Evolutionary conservation across 805 yeast species (phyloP), one percentile per base, ranked within the genome.

Genomic region (Metschnikowia henanensis): DNA sequence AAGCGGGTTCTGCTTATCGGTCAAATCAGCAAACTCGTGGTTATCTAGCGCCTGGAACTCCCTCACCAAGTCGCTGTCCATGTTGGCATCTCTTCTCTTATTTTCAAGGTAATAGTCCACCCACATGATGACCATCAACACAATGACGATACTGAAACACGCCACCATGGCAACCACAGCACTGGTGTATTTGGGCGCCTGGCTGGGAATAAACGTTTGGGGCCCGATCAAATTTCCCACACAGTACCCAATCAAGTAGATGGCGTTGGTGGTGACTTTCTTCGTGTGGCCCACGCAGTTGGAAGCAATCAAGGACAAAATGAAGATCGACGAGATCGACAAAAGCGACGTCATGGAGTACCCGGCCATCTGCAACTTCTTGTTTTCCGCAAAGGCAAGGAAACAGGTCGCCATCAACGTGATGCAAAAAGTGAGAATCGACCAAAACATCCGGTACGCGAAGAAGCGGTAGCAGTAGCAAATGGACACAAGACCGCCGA

Each of bases 251-350:
- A 79, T 55, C 31, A 80, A 65, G 45, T 65, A 59, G 23, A 74
- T 50, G 2, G 79, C 75, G 53, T 69, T 76, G 2, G 66, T 72
- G 2, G 75, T 65, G 36, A 68, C 60, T 56, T 78, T 79, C 63
- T 80, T 81, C 9, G 85, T 79, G 53, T 73, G 75, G 7, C 86
- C 86, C 6, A 78, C 77, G 36, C 72, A 68, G 52, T 79, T 79
- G 5, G 78, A 64, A 21, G 80, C 68, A 23, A 75, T 57, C 39
- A 62, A 47, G 1, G 75, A 64, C 35, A 66, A 49, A 22, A 64
- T 46, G 46, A 64, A 64, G 33, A 66, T 59, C 32, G 59, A 53
- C 6, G 59, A 57, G 4, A 69, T 60, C 10, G 68, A 73, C 21
- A 62, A 56, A 19, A 72, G 60, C 13, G 64, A 37, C 38, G 55